Evolutionary conservation across 352 stramenopile genomes (phyloP).

Genomic region (Globisporangium emineosum): DNA sequence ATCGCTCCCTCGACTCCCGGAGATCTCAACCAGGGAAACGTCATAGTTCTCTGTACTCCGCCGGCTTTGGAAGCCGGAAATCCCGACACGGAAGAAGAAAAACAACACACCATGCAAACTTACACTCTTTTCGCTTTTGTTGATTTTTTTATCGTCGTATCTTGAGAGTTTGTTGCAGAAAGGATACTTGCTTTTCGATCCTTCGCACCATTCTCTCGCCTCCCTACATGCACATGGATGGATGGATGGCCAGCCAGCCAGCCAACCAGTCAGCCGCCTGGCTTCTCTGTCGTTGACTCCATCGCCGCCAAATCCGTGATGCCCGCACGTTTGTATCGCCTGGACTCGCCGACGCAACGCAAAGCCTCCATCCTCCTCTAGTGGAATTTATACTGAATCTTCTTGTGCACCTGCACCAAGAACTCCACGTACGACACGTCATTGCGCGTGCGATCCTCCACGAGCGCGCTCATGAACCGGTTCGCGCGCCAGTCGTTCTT

Average conservation of each 20-base stretch:
- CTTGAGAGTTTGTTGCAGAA: not conserved
- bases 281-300: not conserved
- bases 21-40: too few species aligned
- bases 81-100: too few species aligned
- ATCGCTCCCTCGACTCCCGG: not conserved
- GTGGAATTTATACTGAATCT: constrained; percentile 91
- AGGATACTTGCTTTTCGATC: not conserved
- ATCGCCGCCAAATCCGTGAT: not conserved
- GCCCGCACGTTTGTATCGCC: too few species aligned
- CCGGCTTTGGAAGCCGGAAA: not conserved
- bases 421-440: constrained; percentile 90
- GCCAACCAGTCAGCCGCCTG: too few species aligned
- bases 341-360: too few species aligned
- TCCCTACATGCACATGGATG: not conserved
- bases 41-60: not conserved
- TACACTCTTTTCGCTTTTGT: not conserved
- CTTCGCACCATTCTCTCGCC: not conserved
- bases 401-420: constrained; percentile 87
- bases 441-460: constrained; percentile 84
- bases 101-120: not conserved
- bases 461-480: constrained; percentile 82
- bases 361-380: constrained; percentile 29
- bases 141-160: not conserved
- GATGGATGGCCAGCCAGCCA: too few species aligned
- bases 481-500: constrained; percentile 84